phyloP scores from a whole-genome alignment of 75 land plant genomes.

The Chamaecyparis obtusa region DNA sequence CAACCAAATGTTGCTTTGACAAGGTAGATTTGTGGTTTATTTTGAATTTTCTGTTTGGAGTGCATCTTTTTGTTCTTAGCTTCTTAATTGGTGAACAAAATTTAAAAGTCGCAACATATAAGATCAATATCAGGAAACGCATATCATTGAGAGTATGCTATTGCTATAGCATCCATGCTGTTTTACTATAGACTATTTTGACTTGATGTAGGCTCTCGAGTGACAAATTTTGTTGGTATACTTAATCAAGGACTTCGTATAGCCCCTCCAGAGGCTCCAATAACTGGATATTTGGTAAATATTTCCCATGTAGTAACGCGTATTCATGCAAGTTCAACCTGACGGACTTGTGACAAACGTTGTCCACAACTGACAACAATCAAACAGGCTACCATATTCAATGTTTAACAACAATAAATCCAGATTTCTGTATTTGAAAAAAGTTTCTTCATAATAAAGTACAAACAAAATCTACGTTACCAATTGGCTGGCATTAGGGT shows the following conservation, averaged over 20 bases:
- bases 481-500: too few relatives aligned
- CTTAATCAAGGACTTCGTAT: conserved; percentile 95
- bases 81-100: neutral
- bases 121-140: neutral
- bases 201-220: conserved; percentile 71
- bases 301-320: conserved; percentile 7
- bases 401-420: too few relatives aligned
- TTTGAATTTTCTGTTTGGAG: neutral
- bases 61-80: neutral
- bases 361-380: too few relatives aligned
- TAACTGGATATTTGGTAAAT: conserved; percentile 93
- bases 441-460: too few relatives aligned
- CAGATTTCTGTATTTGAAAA: too few relatives aligned
- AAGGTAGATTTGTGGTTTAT: conserved; percentile 49
- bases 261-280: conserved; percentile 99
- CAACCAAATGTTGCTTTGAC: conserved; percentile 94
- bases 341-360: too few relatives aligned
- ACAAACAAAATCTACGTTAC: too few relatives aligned
- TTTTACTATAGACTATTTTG: neutral
- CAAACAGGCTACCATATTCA: too few relatives aligned
- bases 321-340: too few relatives aligned
- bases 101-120: neutral
- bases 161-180: neutral
- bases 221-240: conserved; percentile 97
- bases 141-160: neutral